Conservation (phyloP, 106 monocot species). For the Triglochin maritima region DNA sequence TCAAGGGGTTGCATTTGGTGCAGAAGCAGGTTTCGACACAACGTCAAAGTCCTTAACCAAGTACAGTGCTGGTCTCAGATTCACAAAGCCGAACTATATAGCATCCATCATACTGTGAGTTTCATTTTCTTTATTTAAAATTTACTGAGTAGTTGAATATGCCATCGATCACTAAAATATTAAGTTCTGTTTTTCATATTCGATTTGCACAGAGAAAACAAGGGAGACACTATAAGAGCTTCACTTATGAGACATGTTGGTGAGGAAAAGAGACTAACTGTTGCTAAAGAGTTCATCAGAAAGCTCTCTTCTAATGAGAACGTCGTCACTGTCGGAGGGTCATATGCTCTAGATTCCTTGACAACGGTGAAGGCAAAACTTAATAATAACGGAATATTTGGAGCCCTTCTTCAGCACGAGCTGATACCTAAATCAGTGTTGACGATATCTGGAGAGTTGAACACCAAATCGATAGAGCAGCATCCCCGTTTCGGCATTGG, state of each 20-base stretch:
- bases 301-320: slow-evolving; percentile 88
- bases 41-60: slow-evolving; percentile 60
- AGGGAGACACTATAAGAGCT: slow-evolving; percentile 67
- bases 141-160: too few species aligned
- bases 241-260: slow-evolving; percentile 67
- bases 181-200: too few species aligned
- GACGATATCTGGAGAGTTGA: slow-evolving; percentile 79
- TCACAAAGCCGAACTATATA: slow-evolving; percentile 63
- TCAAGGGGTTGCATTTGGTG: slow-evolving; percentile 73
- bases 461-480: slow-evolving; percentile 78
- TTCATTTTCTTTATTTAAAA: too few species aligned
- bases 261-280: slow-evolving; percentile 46
- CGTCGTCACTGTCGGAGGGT: slow-evolving; percentile 57
- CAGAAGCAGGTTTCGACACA: slow-evolving; percentile 78
- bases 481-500: slow-evolving; percentile 77
- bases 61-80: slow-evolving; percentile 59
- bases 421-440: slow-evolving; percentile 64
- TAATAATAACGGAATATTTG: slow-evolving; percentile 84
- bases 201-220: slow-evolving; percentile 43
- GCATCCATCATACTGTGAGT: slow-evolving; percentile 70
- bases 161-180: too few species aligned
- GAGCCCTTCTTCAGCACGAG: slow-evolving; percentile 73
- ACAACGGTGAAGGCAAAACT: slow-evolving; percentile 68
- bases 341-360: slow-evolving; percentile 44
- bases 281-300: slow-evolving; percentile 60